A percentile compares a stretch with the other conserved stretches of the same genome.
Conservation (phyloP, 2,329 filamentous ascomycete genomes). For the Cercospora sesami region DNA sequence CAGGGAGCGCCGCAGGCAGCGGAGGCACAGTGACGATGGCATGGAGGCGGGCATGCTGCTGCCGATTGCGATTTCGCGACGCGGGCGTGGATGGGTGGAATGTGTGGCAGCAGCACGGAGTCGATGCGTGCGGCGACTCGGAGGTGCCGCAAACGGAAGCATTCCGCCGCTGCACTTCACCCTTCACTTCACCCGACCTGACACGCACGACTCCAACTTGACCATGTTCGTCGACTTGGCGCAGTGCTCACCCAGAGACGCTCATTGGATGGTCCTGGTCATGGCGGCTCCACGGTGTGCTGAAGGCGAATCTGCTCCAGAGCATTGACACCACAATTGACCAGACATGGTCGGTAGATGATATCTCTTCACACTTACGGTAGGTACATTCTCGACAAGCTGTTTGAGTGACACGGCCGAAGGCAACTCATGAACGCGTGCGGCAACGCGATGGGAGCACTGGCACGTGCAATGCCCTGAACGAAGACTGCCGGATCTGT, state of each 20-base stretch:
- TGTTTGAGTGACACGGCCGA: neutral
- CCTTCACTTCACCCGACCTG: neutral
- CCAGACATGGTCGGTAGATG: neutral
- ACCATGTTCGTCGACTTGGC: neutral
- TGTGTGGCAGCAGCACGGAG: neutral
- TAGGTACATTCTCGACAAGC: neutral
- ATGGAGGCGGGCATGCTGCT: constrained; percentile 21
- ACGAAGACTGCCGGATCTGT: neutral
- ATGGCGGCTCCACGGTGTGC: neutral
- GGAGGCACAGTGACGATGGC: constrained; percentile 32
- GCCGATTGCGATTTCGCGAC: neutral
- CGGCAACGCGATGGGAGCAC: neutral
- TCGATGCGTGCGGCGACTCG: neutral
- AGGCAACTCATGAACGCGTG: neutral
- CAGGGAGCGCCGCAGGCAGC: constrained; percentile 32
- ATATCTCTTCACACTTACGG: neutral
- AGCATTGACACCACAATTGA: neutral
- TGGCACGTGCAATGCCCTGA: neutral
- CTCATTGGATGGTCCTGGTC: neutral
- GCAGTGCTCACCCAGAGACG: neutral
- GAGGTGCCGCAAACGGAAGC: neutral
- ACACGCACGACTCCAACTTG: neutral
- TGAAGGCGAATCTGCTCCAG: neutral
- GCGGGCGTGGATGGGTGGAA: neutral
- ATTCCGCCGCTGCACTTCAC: neutral